phyloP scores from a whole-genome alignment of 208 protist species.

The Trypanosomatidae sp. region DNA sequence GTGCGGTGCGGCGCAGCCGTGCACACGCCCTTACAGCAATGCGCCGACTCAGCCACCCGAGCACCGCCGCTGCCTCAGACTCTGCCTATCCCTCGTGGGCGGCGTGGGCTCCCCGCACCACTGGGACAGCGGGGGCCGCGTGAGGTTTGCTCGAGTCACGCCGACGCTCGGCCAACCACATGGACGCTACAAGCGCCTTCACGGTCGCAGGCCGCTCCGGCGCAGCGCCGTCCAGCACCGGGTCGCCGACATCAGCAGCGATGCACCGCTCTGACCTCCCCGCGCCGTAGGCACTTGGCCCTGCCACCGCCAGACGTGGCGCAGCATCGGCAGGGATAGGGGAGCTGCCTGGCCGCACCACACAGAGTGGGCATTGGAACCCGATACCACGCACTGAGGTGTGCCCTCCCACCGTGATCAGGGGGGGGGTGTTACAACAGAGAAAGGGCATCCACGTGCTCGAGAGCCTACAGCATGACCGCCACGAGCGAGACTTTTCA shows the following conservation, averaged over 20 bases:
- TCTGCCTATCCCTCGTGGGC: background rate
- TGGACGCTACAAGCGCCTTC: background rate
- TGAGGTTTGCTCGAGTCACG: background rate
- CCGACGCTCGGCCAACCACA: background rate
- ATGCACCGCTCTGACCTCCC: background rate
- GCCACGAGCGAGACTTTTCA: slow-evolving; percentile 1
- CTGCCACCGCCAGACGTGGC: background rate
- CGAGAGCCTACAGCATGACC: background rate
- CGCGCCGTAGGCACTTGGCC: background rate
- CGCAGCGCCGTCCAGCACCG: background rate
- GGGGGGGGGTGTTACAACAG: no score
- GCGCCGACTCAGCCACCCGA: background rate
- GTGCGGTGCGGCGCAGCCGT: background rate
- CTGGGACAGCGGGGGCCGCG: background rate
- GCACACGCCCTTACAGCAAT: background rate
- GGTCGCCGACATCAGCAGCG: background rate
- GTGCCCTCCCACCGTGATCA: no score
- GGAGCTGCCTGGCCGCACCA: background rate
- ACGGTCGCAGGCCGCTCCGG: background rate
- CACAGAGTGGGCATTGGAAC: background rate
- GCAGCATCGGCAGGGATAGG: background rate
- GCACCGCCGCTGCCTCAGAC: background rate
- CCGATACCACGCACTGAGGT: background rate
- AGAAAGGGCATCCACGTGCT: background rate
- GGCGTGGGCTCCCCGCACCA: background rate